A percentile compares a stretch with the other conserved stretches of the same genome.
phyloP scores from a whole-genome alignment of 2,329 filamentous ascomycete genomes.

The Paracamarosporium sp. region DNA sequence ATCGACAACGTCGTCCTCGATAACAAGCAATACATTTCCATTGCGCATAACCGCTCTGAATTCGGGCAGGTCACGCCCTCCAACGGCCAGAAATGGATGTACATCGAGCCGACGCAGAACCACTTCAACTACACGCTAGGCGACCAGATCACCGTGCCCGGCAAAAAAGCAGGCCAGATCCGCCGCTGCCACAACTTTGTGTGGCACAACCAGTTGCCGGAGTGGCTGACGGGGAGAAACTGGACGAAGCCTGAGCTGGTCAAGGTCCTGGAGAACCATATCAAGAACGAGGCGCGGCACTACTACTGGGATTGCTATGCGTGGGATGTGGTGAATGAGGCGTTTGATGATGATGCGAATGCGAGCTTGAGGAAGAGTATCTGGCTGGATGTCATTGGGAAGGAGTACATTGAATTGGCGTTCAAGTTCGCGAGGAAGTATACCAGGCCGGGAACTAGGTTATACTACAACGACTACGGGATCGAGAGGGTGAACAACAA shows the following conservation, averaged over 20 bases:
- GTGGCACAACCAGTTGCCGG: constrained; percentile 62
- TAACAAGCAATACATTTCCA: constrained; percentile 62
- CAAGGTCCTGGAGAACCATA: constrained; percentile 64
- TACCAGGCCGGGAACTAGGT: constrained; percentile 62
- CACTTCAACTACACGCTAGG: constrained; percentile 66
- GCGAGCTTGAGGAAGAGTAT: constrained; percentile 55
- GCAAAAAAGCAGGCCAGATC: constrained; percentile 51
- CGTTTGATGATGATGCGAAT: constrained; percentile 63
- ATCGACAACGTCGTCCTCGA: constrained; percentile 59
- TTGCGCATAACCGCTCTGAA: constrained; percentile 62
- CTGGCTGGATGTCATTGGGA: constrained; percentile 64
- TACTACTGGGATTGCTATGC: constrained; percentile 67
- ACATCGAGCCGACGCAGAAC: constrained; percentile 63
- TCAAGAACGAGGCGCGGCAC: constrained; percentile 64
- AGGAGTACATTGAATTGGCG: constrained; percentile 63
- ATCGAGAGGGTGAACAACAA: constrained; percentile 64
- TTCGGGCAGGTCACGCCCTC: constrained; percentile 71
- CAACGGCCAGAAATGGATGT: constrained; percentile 71
- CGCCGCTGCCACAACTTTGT: constrained; percentile 69
- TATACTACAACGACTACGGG: constrained; percentile 71
- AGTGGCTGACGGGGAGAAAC: constrained; percentile 57
- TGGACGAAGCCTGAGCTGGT: constrained; percentile 68
- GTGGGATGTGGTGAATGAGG: constrained; percentile 73
- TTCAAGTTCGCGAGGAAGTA: constrained; percentile 62
- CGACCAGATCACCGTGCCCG: constrained; percentile 55